Evolutionary conservation across 768 basidiomycete species (phyloP).

Genomic region (Postia placenta): DNA sequence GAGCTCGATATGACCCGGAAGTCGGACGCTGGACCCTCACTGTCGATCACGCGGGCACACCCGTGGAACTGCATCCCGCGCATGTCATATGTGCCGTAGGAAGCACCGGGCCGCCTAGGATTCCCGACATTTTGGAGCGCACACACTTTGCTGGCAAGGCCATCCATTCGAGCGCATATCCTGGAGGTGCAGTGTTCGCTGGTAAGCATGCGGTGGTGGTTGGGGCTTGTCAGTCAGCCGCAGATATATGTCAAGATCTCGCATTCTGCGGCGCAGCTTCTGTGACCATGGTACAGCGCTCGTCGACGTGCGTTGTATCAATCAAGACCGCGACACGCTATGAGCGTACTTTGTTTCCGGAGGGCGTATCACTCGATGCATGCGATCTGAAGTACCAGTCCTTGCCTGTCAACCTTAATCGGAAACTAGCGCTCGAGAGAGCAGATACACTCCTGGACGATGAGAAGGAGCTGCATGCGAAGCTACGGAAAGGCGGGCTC

Average conservation of each 20-base stretch:
- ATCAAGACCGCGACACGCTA: neutral
- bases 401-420: conserved; percentile 21
- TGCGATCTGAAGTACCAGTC: conserved; percentile 17
- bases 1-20: conserved; percentile 27
- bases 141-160: conserved; percentile 26
- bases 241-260: conserved; percentile 36
- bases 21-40: conserved; percentile 29
- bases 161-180: conserved; percentile 29
- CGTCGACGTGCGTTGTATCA: conserved; percentile 29
- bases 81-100: conserved; percentile 37
- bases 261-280: conserved; percentile 24
- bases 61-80: conserved; percentile 27
- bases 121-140: conserved; percentile 23
- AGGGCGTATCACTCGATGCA: conserved; percentile 17
- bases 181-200: conserved; percentile 21
- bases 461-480: conserved; percentile 31
- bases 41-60: conserved; percentile 25
- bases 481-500: conserved; percentile 30
- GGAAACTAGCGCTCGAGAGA: conserved; percentile 12
- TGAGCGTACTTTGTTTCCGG: conserved; percentile 8
- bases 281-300: conserved; percentile 40
- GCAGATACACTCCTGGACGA: conserved; percentile 19
- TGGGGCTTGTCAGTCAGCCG: conserved; percentile 34
- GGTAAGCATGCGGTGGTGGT: conserved; percentile 35
- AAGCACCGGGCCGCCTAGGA: conserved; percentile 26